A percentile compares a stretch with the other conserved stretches of the same genome.
Evolutionary conservation across 2,329 filamentous ascomycete genomes (phyloP).

Genomic region (Colletotrichum tabaci): DNA sequence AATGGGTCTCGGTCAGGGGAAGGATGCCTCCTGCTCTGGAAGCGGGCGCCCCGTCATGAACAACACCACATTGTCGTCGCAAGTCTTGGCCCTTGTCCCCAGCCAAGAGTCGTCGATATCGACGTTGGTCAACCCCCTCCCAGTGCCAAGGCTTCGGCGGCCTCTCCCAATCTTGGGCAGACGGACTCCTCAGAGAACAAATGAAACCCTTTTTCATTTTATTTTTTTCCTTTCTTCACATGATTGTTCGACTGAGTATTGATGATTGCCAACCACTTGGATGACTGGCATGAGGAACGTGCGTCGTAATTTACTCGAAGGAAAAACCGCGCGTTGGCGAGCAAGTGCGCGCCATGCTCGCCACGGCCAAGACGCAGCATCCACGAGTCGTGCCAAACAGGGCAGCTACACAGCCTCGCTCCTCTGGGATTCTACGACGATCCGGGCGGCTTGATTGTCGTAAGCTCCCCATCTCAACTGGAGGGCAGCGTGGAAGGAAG

Average conservation of each 20-base stretch:
- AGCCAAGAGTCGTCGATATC: background rate
- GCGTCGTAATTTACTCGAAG: background rate
- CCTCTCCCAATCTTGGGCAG: background rate
- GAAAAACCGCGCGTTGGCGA: background rate
- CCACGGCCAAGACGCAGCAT: background rate
- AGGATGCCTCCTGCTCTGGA: background rate
- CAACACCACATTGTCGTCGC: background rate
- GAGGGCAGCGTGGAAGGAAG: too few species aligned
- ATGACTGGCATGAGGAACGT: background rate
- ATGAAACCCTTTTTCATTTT: background rate
- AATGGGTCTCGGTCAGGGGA: background rate
- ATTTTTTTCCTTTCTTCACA: too few species aligned
- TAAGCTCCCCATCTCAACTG: background rate
- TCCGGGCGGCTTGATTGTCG: background rate
- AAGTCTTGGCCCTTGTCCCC: background rate
- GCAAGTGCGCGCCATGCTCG: background rate
- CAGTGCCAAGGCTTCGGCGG: constrained; percentile 1
- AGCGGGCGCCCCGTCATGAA: background rate
- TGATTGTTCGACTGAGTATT: background rate
- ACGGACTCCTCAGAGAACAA: too few species aligned
- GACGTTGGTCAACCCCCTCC: background rate
- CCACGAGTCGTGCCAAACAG: background rate
- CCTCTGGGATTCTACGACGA: background rate
- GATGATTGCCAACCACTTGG: background rate
- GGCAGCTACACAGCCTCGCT: background rate